Conservation (phyloP, 352 stramenopile species). For the Globisporangium echinulatum region DNA sequence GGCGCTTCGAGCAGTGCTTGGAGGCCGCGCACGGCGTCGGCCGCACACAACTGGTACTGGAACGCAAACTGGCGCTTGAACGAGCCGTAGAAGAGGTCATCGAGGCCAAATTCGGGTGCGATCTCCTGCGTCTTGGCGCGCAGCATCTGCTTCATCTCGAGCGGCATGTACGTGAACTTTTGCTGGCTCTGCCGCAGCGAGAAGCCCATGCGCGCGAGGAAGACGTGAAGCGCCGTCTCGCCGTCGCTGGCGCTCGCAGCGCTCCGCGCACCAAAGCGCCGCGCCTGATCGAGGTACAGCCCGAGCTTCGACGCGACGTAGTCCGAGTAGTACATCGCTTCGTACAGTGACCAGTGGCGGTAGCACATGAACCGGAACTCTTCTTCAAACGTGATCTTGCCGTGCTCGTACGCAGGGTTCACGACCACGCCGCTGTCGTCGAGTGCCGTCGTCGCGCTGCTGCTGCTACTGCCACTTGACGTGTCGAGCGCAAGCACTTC, state of each 20-base stretch:
- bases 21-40: conserved; percentile 93
- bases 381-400: conserved; percentile 85
- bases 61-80: conserved; percentile 94
- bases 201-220: conserved; percentile 97
- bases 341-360: conserved; percentile 92
- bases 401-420: conserved; percentile 67
- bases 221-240: conserved; percentile 83
- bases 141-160: conserved; percentile 89
- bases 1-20: conserved; percentile 91
- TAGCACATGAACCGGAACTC: conserved; percentile 97
- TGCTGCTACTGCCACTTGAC: conserved; percentile 1
- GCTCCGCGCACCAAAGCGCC: conserved; percentile 57
- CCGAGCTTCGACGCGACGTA: conserved; percentile 90
- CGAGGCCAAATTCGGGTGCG: conserved; percentile 91
- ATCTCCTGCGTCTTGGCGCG: conserved; percentile 90
- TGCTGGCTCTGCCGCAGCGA: conserved; percentile 94
- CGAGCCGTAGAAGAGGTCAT: conserved; percentile 95
- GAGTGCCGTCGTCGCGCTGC: conserved; percentile 16
- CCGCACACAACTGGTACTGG: conserved; percentile 92
- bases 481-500: conserved; percentile 81
- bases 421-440: conserved; percentile 12
- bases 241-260: conserved; percentile 32
- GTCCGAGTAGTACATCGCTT: conserved; percentile 95
- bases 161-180: conserved; percentile 94
- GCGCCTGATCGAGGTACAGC: conserved; percentile 61